Conservation (phyloP, 2,329 filamentous ascomycete species). For the Hymenoscyphus fructigenus region DNA sequence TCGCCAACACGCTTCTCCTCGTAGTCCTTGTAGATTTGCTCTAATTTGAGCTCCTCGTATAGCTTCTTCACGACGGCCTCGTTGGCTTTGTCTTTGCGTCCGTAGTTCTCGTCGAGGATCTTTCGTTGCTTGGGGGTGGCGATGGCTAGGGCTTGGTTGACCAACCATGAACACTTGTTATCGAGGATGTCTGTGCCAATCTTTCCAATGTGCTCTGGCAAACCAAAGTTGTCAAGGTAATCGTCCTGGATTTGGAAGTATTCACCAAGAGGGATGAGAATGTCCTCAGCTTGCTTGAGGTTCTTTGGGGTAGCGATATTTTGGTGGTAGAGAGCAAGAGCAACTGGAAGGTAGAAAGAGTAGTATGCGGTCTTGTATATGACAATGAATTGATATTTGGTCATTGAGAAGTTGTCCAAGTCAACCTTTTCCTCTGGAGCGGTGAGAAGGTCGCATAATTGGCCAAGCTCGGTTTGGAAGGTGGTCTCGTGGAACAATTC, state of each 20-base stretch:
- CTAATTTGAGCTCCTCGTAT: conserved; percentile 80
- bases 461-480: conserved; percentile 92
- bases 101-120: conserved; percentile 89
- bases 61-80: conserved; percentile 87
- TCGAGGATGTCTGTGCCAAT: conserved; percentile 98
- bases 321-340: conserved; percentile 82
- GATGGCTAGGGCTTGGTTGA: conserved; percentile 87
- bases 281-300: conserved; percentile 83
- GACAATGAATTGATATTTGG: conserved; percentile 98
- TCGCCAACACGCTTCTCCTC: conserved; percentile 85
- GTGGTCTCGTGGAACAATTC: conserved; percentile 96
- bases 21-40: conserved; percentile 81
- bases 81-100: conserved; percentile 79
- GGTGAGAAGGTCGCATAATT: conserved; percentile 91
- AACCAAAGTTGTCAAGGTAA: conserved; percentile 96
- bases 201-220: conserved; percentile 92
- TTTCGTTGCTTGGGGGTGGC: conserved; percentile 82
- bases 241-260: conserved; percentile 99
- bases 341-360: conserved; percentile 97
- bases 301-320: conserved; percentile 84
- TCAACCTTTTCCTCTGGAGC: conserved; percentile 92
- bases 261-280: conserved; percentile 94
- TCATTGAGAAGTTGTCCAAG: conserved; percentile 90
- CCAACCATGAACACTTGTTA: conserved; percentile 99
- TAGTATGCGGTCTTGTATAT: conserved; percentile 99